Conservation (phyloP, 75 land plant species). For the Isoetes taiwanensis region DNA sequence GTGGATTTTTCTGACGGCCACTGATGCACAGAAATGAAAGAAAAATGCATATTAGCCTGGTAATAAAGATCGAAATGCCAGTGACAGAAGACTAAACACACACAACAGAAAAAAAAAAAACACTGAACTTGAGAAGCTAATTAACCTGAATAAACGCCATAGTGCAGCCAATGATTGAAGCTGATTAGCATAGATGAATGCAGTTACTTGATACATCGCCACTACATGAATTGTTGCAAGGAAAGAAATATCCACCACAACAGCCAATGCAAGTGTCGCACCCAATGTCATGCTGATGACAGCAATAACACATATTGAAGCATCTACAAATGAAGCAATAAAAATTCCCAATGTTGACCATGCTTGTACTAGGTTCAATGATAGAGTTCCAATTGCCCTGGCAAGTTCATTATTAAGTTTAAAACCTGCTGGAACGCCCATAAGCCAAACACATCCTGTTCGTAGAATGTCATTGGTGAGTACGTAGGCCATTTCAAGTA, state of each 20-base stretch:
- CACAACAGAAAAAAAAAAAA: no score
- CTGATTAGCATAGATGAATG: conserved; percentile 65
- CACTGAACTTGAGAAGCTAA: no score
- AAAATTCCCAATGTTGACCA: conserved; percentile 74
- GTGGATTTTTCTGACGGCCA: conserved; percentile 81
- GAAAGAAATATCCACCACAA: conserved; percentile 44
- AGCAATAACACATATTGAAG: conserved; percentile 35
- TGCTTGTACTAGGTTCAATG: conserved; percentile 79
- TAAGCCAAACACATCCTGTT: conserved; percentile 92
- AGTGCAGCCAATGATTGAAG: conserved; percentile 72
- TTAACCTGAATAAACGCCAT: conserved; percentile 99
- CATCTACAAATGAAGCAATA: conserved; percentile 22
- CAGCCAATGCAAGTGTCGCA: conserved; percentile 44
- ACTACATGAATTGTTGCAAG: conserved; percentile 59
- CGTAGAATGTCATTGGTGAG: conserved; percentile 70
- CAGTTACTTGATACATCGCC: conserved; percentile 50
- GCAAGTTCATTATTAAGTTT: conserved; percentile 91
- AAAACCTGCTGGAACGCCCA: conserved; percentile 98
- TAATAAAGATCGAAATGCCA: neutral
- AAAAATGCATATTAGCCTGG: neutral
- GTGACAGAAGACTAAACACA: no score
- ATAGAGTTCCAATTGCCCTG: conserved; percentile 51
- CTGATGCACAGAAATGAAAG: conserved; percentile 27
- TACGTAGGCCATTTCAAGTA: conserved; percentile 20
- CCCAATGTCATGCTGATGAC: conserved; percentile 65